A percentile compares a stretch with the other conserved stretches of the same genome.
Evolutionary conservation across 176 grass and related monocot species (phyloP).

Genomic region (Phragmites australis): DNA sequence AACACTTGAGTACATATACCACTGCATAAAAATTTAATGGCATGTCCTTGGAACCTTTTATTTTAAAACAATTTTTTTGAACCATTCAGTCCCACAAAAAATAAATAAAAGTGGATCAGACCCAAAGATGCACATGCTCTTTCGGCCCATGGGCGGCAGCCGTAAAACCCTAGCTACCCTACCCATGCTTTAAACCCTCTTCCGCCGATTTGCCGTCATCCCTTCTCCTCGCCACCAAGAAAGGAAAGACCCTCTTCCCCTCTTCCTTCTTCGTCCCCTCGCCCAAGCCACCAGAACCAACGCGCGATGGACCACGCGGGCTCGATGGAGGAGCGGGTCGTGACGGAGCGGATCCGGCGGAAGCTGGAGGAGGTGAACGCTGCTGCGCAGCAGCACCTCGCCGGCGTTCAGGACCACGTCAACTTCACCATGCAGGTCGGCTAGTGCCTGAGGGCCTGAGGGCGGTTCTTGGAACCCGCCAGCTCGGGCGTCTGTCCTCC

Average conservation of each 20-base stretch:
- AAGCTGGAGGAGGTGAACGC: constrained; percentile 89
- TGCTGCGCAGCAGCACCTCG: constrained; percentile 68
- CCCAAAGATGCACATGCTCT: no score
- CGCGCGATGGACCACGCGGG: constrained; percentile 50
- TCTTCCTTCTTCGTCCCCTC: background rate
- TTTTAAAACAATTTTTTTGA: no score
- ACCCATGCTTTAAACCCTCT: constrained; percentile 10
- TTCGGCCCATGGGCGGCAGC: background rate
- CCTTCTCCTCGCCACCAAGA: background rate
- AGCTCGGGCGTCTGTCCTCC: background rate
- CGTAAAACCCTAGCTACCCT: constrained; percentile 39
- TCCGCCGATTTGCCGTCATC: background rate
- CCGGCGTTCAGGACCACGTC: constrained; percentile 83
- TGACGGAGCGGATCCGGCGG: constrained; percentile 61
- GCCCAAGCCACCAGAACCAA: background rate
- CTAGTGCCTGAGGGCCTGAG: no score
- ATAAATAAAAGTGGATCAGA: no score
- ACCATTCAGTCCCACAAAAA: no score
- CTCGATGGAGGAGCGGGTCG: constrained; percentile 67
- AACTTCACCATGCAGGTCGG: constrained; percentile 91
- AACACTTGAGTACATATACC: no score
- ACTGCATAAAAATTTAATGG: no score
- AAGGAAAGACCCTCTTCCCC: background rate
- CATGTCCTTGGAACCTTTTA: no score
- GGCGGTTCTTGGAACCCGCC: background rate